Evolutionary conservation across 192 early-diverging fungal genomes (phyloP).

Genomic region (Rhizophagus sp.): DNA sequence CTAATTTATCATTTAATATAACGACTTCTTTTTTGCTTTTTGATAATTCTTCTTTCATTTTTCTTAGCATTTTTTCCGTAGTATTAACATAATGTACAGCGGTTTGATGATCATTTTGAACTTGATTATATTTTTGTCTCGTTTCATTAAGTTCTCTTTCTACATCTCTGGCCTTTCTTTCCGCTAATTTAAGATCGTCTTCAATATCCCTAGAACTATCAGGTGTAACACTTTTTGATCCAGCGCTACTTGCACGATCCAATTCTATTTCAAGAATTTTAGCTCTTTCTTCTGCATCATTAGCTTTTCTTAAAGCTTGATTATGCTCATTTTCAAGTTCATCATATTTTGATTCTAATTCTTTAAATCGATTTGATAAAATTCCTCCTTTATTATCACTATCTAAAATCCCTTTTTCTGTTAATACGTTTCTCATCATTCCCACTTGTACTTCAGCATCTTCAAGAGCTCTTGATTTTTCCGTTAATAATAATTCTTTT

Average conservation of each 20-base stretch:
- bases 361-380: conserved; percentile 17
- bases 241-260: not conserved
- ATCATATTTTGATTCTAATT: conserved; percentile 30
- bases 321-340: conserved; percentile 33
- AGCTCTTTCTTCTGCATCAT: conserved; percentile 30
- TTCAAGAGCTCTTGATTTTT: conserved; percentile 47
- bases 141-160: conserved; percentile 27
- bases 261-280: conserved; percentile 21
- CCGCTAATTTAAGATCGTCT: conserved; percentile 11
- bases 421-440: conserved; percentile 50
- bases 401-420: conserved; percentile 47
- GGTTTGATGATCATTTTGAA: conserved; percentile 46
- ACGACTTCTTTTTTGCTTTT: conserved; percentile 23
- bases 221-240: not conserved
- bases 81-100: conserved; percentile 39
- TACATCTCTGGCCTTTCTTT: conserved; percentile 3
- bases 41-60: conserved; percentile 37
- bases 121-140: conserved; percentile 36
- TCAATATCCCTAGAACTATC: conserved; percentile 11
- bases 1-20: conserved; percentile 9
- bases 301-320: conserved; percentile 31
- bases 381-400: conserved; percentile 13
- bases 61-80: conserved; percentile 36
- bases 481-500: conserved; percentile 42
- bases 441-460: conserved; percentile 49